Evolutionary conservation across 495 filamentous ascomycete species (phyloP), one percentile per base, ranked within the genome.

Genomic region (Hyaloscypha finlandica): DNA sequence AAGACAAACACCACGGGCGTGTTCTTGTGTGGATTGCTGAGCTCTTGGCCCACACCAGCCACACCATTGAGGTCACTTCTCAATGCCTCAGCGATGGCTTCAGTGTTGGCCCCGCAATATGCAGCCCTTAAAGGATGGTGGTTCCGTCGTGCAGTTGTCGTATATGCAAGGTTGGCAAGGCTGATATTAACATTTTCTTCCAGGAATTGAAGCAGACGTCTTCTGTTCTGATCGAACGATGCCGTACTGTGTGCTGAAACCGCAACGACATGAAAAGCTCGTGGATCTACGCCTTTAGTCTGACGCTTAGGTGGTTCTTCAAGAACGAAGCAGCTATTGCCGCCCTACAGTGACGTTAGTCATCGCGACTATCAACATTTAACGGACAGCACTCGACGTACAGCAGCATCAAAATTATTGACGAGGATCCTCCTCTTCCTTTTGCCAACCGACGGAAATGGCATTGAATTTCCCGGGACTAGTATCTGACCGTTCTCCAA

Each of bases 111-210:
- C 63, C 90, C 83, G 39, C 92, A 86, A 80, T 88, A 88, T 57
- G 86, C 84, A 25, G 25, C 25, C 2, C 25, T 25, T 1, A 25
- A 25, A 25, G 25, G 25, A 71, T 93, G 89, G 69, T 94, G 92
- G 19, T 89, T 84, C 20, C 88, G 87, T 65, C 92, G 85, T 42
- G 92, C 92, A 8, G 92, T 93, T 2, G 88, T 90, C 6, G 90
- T 90, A 75, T 95, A 96, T 4, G 92, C 87, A 5, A 94, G 76
- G 61, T 84, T 77, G 0, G 80, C 74, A 4, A 92, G 74, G 0
- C 80, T 77, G 4, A 81, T 80, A 1, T 83, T 77, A 42, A 81
- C 78, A 52, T 85, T 51, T 8, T 8, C 14, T 29, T 64, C 30
- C 1, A 58, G 6, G 31, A 55, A 45, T 16, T 58, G 66, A 30